Evolutionary conservation across 768 basidiomycete genomes (phyloP), one percentile per base, ranked within the genome.

Genomic region (Suillus luteus): DNA sequence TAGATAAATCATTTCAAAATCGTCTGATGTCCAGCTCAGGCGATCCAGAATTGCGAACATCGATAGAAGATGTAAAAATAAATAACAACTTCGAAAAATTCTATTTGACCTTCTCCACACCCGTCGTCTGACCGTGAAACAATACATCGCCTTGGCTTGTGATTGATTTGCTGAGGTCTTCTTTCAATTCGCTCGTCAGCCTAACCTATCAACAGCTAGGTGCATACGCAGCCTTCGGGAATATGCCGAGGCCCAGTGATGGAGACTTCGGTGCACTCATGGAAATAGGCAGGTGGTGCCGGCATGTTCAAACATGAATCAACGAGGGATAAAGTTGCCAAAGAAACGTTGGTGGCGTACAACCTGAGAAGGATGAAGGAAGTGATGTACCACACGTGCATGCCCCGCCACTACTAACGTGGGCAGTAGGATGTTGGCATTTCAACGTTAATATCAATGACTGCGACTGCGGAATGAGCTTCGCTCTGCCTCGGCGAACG

Each of bases 31-130:
- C 10, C 6, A n/a, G 6, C 11, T 11, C 17, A 54, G 19, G 33
- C 14, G 3, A 49, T 7, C 7, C 48, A 27, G 24, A 51, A 51
- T 49, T 14, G 48, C 14, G 17, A 17, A 6, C 15, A 22, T 48
- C n/a, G 17, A 54, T 54, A 33, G 51, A 54, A 54, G 52, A 12
- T 33, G 19, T 54, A 54, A 33, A 54, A 12, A 54, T 54, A 33
- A 19, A 31, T 19, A n/a, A 33, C 12, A 17, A 31, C 24, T 49
- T 51, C 4, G 49, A 31, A 17, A 17, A 2, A 7, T 33, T n/a
- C 52, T 35, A 54, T 54, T 10, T 7, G 33, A 54, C 52, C 17
- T n/a, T 54, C 2, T 54, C 17, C 31, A n/a, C 31, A 33, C 31
- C 24, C n/a, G n/a, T 52, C 17, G 9, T 31, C 51, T 31, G 27